Percentiles rank a stretch among this genome's conserved stretches.
Conservation (phyloP, 768 basidiomycete species). For the Cystobasidiopsis lactophilus region DNA sequence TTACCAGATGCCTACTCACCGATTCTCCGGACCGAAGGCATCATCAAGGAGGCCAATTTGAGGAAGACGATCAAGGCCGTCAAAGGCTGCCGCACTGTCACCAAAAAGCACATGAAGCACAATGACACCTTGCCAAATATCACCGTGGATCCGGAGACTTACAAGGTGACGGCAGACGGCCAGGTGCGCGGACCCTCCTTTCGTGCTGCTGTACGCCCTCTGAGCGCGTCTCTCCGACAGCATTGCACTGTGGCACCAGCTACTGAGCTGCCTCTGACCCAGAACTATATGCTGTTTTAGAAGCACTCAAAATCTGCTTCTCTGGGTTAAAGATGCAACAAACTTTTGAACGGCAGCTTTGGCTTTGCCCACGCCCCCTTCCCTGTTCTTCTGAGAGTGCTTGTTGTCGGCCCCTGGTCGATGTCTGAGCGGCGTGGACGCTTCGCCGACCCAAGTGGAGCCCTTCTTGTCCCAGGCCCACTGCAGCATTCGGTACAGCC, state of each 20-base stretch:
- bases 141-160: constrained; percentile 76
- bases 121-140: constrained; percentile 63
- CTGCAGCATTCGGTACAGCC: constrained; percentile 11
- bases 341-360: no score
- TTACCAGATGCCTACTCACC: background rate
- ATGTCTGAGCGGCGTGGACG: no score
- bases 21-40: constrained; percentile 30
- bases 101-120: constrained; percentile 84
- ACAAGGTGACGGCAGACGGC: constrained; percentile 42
- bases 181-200: background rate
- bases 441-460: constrained; percentile 5
- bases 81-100: constrained; percentile 45
- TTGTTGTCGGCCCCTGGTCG: no score
- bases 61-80: constrained; percentile 56
- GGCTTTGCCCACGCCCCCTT: no score
- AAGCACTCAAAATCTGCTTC: background rate
- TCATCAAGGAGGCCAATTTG: constrained; percentile 43
- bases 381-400: no score
- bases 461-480: constrained; percentile 1
- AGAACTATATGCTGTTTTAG: constrained; percentile 10
- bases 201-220: no score
- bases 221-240: background rate
- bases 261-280: constrained; percentile 23
- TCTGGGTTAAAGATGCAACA: background rate
- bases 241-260: constrained; percentile 29